Evolutionary conservation across 2,329 filamentous ascomycete species (phyloP).

Genomic region (Colletotrichum sp.): DNA sequence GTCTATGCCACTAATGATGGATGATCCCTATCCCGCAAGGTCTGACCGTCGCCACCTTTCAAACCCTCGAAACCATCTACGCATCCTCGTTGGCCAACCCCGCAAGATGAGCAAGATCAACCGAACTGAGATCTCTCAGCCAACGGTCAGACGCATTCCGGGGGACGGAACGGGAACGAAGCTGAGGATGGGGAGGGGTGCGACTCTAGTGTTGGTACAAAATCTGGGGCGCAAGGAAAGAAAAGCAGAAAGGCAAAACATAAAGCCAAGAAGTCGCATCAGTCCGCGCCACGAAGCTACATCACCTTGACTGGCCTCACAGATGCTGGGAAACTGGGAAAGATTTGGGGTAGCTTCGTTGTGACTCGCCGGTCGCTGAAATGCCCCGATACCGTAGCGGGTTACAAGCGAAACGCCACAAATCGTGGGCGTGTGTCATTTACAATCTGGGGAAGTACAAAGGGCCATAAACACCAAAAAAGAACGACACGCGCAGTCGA

Average conservation of each 20-base stretch:
- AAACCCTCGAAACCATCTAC: not conserved
- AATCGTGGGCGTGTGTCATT: not conserved
- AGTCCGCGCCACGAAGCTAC: constrained; percentile 2
- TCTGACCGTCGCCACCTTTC: not conserved
- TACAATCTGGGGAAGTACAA: not conserved
- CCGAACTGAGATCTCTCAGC: constrained; percentile 1
- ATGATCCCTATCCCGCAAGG: not conserved
- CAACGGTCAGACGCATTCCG: constrained; percentile 14
- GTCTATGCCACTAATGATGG: not conserved
- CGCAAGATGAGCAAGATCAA: constrained; percentile 14
- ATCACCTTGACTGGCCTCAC: not conserved
- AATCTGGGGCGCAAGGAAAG: constrained; percentile 3
- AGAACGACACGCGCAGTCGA: not conserved
- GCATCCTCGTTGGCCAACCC: not conserved
- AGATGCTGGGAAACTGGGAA: not conserved
- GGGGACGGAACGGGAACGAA: not conserved
- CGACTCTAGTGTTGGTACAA: not conserved
- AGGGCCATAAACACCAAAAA: not conserved
- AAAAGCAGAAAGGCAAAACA: not conserved
- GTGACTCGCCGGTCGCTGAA: not conserved
- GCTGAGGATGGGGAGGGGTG: not conserved
- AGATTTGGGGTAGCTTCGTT: not conserved
- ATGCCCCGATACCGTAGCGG: not conserved
- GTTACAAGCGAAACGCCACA: not conserved
- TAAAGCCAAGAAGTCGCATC: constrained; percentile 4